phyloP scores from a whole-genome alignment of 495 filamentous ascomycete genomes.

The Pyrenopolyporus hunteri region DNA sequence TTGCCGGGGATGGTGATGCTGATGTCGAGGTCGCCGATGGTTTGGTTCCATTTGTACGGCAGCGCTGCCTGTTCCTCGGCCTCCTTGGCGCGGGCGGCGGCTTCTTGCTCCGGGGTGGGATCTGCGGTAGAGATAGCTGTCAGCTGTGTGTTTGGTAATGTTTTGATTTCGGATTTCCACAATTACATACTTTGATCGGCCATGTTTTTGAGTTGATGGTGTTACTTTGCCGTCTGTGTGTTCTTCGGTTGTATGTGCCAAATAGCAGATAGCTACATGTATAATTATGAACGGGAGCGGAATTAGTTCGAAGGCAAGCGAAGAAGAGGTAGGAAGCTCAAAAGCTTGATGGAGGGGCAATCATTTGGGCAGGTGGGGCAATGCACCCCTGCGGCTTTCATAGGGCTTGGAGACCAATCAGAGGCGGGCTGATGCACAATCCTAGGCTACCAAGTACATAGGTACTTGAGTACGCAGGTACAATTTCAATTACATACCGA shows the following conservation, averaged over 20 bases:
- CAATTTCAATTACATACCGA: neutral
- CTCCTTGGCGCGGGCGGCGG: constrained; percentile 76
- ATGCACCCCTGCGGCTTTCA: constrained; percentile 4
- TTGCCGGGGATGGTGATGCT: constrained; percentile 74
- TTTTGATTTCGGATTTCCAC: neutral
- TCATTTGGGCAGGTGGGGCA: constrained; percentile 17
- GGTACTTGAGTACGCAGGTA: too few species aligned
- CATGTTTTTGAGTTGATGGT: constrained; percentile 7
- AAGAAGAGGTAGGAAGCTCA: constrained; percentile 14
- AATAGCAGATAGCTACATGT: constrained; percentile 2
- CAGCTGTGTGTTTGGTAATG: constrained; percentile 16
- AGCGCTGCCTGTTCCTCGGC: constrained; percentile 86
- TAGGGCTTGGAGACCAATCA: constrained; percentile 8
- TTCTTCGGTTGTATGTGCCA: neutral
- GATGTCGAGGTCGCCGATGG: constrained; percentile 89
- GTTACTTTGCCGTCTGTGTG: neutral
- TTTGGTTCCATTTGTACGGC: constrained; percentile 97
- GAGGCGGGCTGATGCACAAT: neutral
- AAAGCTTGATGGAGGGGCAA: constrained; percentile 35
- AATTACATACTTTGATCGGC: constrained; percentile 25
- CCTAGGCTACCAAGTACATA: too few species aligned
- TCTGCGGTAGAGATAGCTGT: constrained; percentile 45
- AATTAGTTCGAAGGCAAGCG: constrained; percentile 4
- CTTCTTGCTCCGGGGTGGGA: constrained; percentile 65
- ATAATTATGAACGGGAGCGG: neutral